phyloP scores from a whole-genome alignment of 495 filamentous ascomycete genomes.

The Aspergillus affinis region DNA sequence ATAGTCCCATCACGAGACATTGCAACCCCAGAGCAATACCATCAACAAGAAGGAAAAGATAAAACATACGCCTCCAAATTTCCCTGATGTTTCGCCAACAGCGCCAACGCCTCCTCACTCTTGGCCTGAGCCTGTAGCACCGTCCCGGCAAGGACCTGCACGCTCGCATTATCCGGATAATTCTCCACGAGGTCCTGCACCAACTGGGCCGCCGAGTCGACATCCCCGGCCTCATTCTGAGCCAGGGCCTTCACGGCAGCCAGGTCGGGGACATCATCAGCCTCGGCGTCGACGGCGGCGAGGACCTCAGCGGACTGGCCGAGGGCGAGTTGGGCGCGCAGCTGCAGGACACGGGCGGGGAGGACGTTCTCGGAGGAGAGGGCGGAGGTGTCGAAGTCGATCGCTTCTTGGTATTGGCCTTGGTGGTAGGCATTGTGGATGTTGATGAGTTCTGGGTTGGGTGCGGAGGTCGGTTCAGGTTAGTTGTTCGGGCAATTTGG shows the following conservation, averaged over 20 bases:
- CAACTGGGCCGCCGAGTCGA: slow-evolving; percentile 57
- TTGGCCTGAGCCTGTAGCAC: slow-evolving; percentile 74
- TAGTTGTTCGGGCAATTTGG: slow-evolving; percentile 12
- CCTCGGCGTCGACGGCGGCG: slow-evolving; percentile 61
- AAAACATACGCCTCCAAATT: slow-evolving; percentile 79
- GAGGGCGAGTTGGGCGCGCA: slow-evolving; percentile 79
- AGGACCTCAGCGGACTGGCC: slow-evolving; percentile 73
- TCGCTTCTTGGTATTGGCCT: slow-evolving; percentile 78
- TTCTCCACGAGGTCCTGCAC: slow-evolving; percentile 65
- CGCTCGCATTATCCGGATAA: slow-evolving; percentile 70
- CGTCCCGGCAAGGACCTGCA: slow-evolving; percentile 77
- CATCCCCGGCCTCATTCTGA: slow-evolving; percentile 59
- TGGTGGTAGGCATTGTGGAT: slow-evolving; percentile 95
- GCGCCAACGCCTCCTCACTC: slow-evolving; percentile 76
- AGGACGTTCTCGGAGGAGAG: slow-evolving; percentile 75
- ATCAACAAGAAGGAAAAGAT: too few species aligned
- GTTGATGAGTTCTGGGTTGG: slow-evolving; percentile 79
- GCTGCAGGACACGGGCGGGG: slow-evolving; percentile 74
- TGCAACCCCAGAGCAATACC: too few species aligned
- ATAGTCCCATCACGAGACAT: too few species aligned
- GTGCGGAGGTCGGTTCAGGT: slow-evolving; percentile 2
- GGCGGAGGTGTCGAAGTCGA: slow-evolving; percentile 74
- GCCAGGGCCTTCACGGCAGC: slow-evolving; percentile 75
- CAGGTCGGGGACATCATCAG: slow-evolving; percentile 65
- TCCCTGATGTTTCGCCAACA: slow-evolving; percentile 81